A percentile compares a stretch with the other conserved stretches of the same genome.
These are phyloP conservation scores for Salvia miltiorrhiza DNA, from an alignment of 257 asterid species.

Conservation along the genomic window DNA sequence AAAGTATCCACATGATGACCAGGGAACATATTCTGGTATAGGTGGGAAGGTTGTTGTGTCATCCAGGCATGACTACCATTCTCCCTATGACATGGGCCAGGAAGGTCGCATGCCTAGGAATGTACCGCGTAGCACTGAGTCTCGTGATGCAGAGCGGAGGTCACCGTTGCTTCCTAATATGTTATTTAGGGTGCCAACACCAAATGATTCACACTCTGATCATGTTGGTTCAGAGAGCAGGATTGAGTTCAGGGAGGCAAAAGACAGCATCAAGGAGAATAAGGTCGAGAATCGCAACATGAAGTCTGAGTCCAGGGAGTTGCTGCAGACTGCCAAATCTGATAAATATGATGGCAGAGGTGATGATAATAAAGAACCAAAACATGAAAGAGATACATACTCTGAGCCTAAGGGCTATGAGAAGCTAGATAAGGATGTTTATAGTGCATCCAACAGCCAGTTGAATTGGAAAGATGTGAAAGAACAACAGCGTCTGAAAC, in stretches of 20 bases:
- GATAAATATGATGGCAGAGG: conserved; percentile 56
- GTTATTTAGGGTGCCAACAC: conserved; percentile 53
- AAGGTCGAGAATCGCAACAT: conserved; percentile 62
- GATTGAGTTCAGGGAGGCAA: conserved; percentile 60
- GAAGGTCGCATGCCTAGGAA: conserved; percentile 62
- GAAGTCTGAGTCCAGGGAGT: conserved; percentile 61
- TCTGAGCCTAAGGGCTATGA: conserved; percentile 56
- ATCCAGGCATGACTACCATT: conserved; percentile 57
- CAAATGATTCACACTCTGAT: conserved; percentile 55
- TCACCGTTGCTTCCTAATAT: conserved; percentile 56
- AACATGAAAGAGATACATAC: conserved; percentile 56
- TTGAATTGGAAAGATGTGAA: conserved; percentile 63
- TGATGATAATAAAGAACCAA: conserved; percentile 66
- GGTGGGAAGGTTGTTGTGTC: conserved; percentile 50
- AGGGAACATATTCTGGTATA: conserved; percentile 42
- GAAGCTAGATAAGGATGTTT: conserved; percentile 68
- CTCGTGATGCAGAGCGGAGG: conserved; percentile 70
- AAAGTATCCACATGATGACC: conserved; percentile 69
- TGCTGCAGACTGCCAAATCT: conserved; percentile 49
- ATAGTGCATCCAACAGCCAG: conserved; percentile 45
- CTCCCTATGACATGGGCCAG: conserved; percentile 59
- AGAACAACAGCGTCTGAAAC: conserved; percentile 60
- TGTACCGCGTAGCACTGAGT: conserved; percentile 60
- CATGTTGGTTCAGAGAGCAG: conserved; percentile 58
- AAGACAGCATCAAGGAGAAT: conserved; percentile 48